Evolutionary conservation across 345 rosid species (phyloP), one percentile per base, ranked within the genome.

Genomic region (Trapa bicornis): DNA sequence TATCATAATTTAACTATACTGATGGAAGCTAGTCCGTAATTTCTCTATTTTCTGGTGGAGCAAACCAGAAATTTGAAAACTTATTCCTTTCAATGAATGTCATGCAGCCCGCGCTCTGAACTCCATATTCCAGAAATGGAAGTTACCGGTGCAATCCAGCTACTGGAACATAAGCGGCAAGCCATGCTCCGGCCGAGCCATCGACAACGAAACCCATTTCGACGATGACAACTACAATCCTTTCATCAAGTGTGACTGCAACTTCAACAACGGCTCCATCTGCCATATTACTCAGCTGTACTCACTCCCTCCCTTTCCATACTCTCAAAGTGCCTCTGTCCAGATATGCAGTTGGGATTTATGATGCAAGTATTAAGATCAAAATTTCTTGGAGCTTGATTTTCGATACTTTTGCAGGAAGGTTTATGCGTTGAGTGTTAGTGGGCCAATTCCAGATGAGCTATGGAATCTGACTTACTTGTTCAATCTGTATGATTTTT

Each of bases 401-500:
- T 6, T 41, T 4, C 43, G 48, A 6, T 22, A 48, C 22, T 68
- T 54, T 57, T 63, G 62, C 65, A 50, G 89, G 76, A 69, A 65
- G 45, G 87, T 81, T 45, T 76, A 68, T 64, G 75, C 79, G 1
- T 0, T 70, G 58, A 73, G 79, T 53, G 84, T 70, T 22, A 62
- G 10, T 4, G 85, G 87, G 14, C 61, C 29, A n/a, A 71, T 85
- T 42, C 89, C 89, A 0, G 87, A 83, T 37, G 89, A 81, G 63
- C 79, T 85, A 0, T 85, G 84, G 85, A 78, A 62, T 70, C 72
- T 85, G 70, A 78, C 75, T 47, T 78, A 64, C 68, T 83, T 85
- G 67, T 68, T 37, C 56, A 69, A 78, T 78, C 77, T 85, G 81
- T 80, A 85, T 60, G 65, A 60, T 15, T 35, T n/a, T 15, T 45